Percentiles rank a stretch among this genome's conserved stretches.
phyloP scores from a whole-genome alignment of 139 green algal species.

The Haematococcus lacustris region DNA sequence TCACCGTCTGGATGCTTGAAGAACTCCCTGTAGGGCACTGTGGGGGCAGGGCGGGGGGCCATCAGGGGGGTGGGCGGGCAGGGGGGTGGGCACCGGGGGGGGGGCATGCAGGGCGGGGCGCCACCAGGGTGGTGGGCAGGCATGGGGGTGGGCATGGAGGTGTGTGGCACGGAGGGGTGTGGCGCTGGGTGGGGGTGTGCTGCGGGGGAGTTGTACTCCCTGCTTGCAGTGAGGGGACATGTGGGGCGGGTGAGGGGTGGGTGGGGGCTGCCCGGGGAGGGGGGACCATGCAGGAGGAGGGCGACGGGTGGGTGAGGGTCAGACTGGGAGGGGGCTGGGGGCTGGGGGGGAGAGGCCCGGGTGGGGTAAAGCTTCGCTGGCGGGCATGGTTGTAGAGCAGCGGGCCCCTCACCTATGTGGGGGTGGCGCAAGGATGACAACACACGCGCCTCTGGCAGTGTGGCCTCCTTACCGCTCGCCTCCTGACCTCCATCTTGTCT shows the following conservation, averaged over 20 bases:
- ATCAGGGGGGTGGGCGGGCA: too few species aligned
- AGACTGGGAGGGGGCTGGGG: neutral
- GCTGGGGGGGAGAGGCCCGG: neutral
- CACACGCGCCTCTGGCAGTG: slow-evolving; percentile 23
- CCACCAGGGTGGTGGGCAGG: too few species aligned
- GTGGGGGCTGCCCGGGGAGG: too few species aligned
- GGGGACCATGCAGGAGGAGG: too few species aligned
- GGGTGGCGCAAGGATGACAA: slow-evolving; percentile 26
- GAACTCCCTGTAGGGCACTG: slow-evolving; percentile 34
- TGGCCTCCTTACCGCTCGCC: slow-evolving; percentile 18
- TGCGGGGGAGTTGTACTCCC: neutral
- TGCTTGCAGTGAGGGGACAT: neutral
- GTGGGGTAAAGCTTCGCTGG: too few species aligned
- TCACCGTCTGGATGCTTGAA: slow-evolving; percentile 34
- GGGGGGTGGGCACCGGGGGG: neutral
- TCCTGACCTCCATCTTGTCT: too few species aligned
- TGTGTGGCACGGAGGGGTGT: neutral
- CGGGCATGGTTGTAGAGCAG: too few species aligned
- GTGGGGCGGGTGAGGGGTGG: too few species aligned
- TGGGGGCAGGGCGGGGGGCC: too few species aligned
- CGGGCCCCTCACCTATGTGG: slow-evolving; percentile 21
- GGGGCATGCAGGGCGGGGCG: neutral
- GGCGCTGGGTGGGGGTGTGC: neutral
- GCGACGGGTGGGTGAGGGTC: neutral
- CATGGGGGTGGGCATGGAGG: neutral